Conservation (phyloP, 1,284 basidiomycete genomes). For the Cutaneotrichosporon sp. region DNA sequence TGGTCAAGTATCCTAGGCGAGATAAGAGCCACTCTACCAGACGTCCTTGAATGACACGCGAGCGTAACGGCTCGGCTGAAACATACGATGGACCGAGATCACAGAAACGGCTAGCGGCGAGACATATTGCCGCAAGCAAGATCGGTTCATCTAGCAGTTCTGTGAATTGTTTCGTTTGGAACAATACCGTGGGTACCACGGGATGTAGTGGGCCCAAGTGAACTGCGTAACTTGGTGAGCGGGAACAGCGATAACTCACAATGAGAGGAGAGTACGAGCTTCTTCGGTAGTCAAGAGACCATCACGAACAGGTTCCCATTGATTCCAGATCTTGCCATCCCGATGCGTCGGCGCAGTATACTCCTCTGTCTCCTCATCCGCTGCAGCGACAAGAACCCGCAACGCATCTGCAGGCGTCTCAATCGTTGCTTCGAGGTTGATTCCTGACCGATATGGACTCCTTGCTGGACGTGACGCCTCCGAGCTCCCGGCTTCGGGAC, state of each 20-base stretch:
- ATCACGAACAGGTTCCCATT: conserved; percentile 30
- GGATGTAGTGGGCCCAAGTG: conserved; percentile 26
- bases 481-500: conserved; percentile 18
- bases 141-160: conserved; percentile 25
- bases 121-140: conserved; percentile 22
- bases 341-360: neutral
- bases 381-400: conserved; percentile 26
- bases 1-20: conserved; percentile 22
- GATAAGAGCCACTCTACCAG: conserved; percentile 24
- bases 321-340: conserved; percentile 24
- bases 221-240: conserved; percentile 15
- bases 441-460: conserved; percentile 3
- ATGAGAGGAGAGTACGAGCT: conserved; percentile 18
- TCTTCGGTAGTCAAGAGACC: conserved; percentile 30
- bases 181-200: conserved; percentile 22
- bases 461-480: neutral
- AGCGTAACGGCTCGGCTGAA: conserved; percentile 20
- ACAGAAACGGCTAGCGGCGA: conserved; percentile 23
- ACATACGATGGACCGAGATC: conserved; percentile 29
- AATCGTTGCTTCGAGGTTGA: conserved; percentile 10
- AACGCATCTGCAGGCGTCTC: conserved; percentile 32
- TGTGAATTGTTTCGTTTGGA: conserved; percentile 21
- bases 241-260: neutral
- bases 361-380: conserved; percentile 14
- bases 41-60: conserved; percentile 23